Evolutionary conservation across 352 stramenopile species (phyloP).

Genomic region (Phytopythium mirpurense): DNA sequence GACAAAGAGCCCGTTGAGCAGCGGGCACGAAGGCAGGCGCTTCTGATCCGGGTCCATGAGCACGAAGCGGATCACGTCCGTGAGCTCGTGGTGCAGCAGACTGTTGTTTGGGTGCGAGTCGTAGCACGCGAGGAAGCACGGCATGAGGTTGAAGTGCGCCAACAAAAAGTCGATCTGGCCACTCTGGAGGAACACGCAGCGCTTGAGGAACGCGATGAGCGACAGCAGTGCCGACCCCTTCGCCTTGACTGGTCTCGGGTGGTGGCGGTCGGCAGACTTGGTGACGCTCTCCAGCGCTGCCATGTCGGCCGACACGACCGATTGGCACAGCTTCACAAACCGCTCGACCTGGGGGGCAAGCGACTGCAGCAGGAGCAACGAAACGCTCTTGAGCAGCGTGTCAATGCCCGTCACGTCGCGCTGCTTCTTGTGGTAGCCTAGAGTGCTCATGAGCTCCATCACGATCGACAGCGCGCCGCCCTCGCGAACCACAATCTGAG

Average conservation of each 20-base stretch:
- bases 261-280: slow-evolving; percentile 27
- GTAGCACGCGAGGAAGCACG: slow-evolving; percentile 74
- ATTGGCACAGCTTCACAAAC: slow-evolving; percentile 67
- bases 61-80: slow-evolving; percentile 83
- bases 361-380: slow-evolving; percentile 37
- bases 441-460: slow-evolving; percentile 82
- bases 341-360: slow-evolving; percentile 69
- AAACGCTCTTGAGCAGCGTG: slow-evolving; percentile 39
- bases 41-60: slow-evolving; percentile 84
- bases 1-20: slow-evolving; percentile 77
- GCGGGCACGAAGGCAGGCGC: slow-evolving; percentile 62
- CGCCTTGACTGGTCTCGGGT: slow-evolving; percentile 38
- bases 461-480: slow-evolving; percentile 78
- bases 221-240: slow-evolving; percentile 70
- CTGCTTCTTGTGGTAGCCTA: slow-evolving; percentile 83
- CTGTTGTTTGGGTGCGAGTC: slow-evolving; percentile 77
- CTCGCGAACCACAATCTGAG: slow-evolving; percentile 61
- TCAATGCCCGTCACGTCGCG: slow-evolving; percentile 75
- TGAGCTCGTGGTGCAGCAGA: slow-evolving; percentile 81
- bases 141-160: slow-evolving; percentile 75
- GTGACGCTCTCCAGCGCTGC: slow-evolving; percentile 35
- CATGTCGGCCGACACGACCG: slow-evolving; percentile 58
- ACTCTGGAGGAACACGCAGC: slow-evolving; percentile 79
- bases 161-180: slow-evolving; percentile 60
- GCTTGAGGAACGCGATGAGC: slow-evolving; percentile 81